A percentile compares a stretch with the other conserved stretches of the same genome.
These are phyloP conservation scores for Macrolepiota fuliginosa DNA, from an alignment of 768 basidiomycete genomes.

Conservation along the genomic window DNA sequence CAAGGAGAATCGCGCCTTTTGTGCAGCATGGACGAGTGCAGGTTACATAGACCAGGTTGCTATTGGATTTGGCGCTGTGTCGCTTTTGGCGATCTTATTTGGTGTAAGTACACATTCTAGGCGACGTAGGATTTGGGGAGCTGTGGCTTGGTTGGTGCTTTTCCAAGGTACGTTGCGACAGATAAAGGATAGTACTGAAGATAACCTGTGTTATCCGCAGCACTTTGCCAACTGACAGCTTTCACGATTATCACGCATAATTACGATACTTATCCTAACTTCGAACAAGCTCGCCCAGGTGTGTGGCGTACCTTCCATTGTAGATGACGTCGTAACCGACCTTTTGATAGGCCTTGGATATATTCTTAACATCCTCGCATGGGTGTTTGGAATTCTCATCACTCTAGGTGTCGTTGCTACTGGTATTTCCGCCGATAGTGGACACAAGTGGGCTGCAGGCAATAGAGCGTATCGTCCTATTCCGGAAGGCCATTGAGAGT, in stretches of 20 bases:
- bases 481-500: slow-evolving; percentile 6
- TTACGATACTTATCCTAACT: slow-evolving; percentile 47
- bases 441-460: slow-evolving; percentile 75
- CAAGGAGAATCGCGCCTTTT: slow-evolving; percentile 55
- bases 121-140: slow-evolving; percentile 74
- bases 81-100: slow-evolving; percentile 56
- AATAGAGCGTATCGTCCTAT: slow-evolving; percentile 61
- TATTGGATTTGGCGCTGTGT: slow-evolving; percentile 59
- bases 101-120: slow-evolving; percentile 74
- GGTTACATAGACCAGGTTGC: slow-evolving; percentile 63
- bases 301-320: slow-evolving; percentile 17
- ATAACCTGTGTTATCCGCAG: slow-evolving; percentile 28
- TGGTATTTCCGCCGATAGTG: slow-evolving; percentile 59
- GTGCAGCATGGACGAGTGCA: slow-evolving; percentile 70
- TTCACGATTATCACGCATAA: slow-evolving; percentile 66
- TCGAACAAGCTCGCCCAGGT: slow-evolving; percentile 63
- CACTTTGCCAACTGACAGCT: slow-evolving; percentile 55
- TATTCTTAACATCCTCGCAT: slow-evolving; percentile 55
- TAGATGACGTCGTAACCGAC: neutral
- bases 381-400: slow-evolving; percentile 55
- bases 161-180: slow-evolving; percentile 48
- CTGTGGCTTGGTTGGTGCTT: slow-evolving; percentile 61
- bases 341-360: slow-evolving; percentile 52
- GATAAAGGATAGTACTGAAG: neutral
- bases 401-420: slow-evolving; percentile 55